Evolutionary conservation across 164 flowering plant species (phyloP).

Genomic region (Berberis vulgaris): DNA sequence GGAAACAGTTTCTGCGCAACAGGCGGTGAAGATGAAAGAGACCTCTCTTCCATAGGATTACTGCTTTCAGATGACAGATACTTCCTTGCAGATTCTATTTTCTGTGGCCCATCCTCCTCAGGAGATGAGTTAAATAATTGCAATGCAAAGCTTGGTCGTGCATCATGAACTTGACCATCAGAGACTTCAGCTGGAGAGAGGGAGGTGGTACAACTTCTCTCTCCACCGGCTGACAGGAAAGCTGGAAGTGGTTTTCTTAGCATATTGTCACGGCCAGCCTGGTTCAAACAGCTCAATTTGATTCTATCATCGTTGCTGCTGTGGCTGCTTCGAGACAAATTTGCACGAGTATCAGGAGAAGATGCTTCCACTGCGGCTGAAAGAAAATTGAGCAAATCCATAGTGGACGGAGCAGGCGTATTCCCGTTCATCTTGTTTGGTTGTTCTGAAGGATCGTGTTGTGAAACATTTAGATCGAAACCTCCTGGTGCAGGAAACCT

Average conservation of each 20-base stretch:
- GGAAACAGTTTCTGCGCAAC: conserved; percentile 65
- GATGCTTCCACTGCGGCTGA: conserved; percentile 45
- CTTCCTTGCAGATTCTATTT: conserved; percentile 42
- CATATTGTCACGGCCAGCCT: conserved; percentile 18
- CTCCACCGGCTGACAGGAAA: conserved; percentile 28
- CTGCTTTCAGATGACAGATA: conserved; percentile 88
- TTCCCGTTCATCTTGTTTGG: conserved; percentile 28
- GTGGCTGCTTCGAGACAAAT: conserved; percentile 33
- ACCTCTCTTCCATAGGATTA: conserved; percentile 64
- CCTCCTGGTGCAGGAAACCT: conserved; percentile 30
- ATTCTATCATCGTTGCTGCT: conserved; percentile 39
- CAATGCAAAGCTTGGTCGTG: conserved; percentile 35
- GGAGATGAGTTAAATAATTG: conserved; percentile 78
- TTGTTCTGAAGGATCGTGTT: conserved; percentile 22
- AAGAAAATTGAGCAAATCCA: conserved; percentile 60
- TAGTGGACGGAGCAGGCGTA: conserved; percentile 41
- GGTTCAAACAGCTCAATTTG: conserved; percentile 30
- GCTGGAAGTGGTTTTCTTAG: conserved; percentile 25
- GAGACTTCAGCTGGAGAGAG: conserved; percentile 55
- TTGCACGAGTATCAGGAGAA: conserved; percentile 32
- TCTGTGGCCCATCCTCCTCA: conserved; percentile 45
- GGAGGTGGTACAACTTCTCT: conserved; percentile 44
- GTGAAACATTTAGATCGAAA: conserved; percentile 22
- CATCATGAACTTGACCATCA: conserved; percentile 16
- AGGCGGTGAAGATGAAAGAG: conserved; percentile 78